Base-by-base conservation (phyloP, 148 eudicot genomes). In the Rhododendron ferrugineum region DNA sequence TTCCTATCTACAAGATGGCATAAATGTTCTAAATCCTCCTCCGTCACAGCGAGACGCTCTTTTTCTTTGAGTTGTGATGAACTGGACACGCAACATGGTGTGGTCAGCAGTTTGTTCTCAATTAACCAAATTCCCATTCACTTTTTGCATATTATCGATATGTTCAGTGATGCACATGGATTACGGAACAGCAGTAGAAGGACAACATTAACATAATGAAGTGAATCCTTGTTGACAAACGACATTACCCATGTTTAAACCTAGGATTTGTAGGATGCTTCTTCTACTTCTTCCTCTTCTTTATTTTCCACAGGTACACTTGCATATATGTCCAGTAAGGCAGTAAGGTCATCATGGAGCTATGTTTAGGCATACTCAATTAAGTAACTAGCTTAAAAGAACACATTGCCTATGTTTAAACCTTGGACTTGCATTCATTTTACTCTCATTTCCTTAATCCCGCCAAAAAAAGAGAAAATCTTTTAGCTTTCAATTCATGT, bases 1-100 rank as follows among this genome's bases (percentile, higher is more conserved):
- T 85, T 94, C 87, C 89, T 95, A 87, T 94, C 98, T 22, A 93
- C 96, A 81, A 95, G 91, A 86, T 90, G 91, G 81, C 88, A 87
- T 28, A 97, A 84, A 88, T 95, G 91, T 62, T 85, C 84, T 56
- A 97, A 85, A 91, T 97, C 99, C 32, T 88, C 91, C 13, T 90
- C 88, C 20, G 88, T 88, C 66, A 95, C 93, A 68, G 52, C 85
- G 66, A 62, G 56, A 80, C 28, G 34, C 44, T 90, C 93, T 47
- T 87, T 91, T 82, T 89, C 88, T 81, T 89, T 86, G 22, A 80
- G 78, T 80, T 89, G 46, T 5, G 90, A 87, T 84, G 95, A 87
- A 85, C 98, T 96, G 87, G 58, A 81, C 75, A 89, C 79, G 7
- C 78, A 88, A 88, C 56, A 72, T 37, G 22, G 37, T 6, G 50